Evolutionary conservation across 371 early-diverging fungal species (phyloP).

Genomic region (Smittium culicis): DNA sequence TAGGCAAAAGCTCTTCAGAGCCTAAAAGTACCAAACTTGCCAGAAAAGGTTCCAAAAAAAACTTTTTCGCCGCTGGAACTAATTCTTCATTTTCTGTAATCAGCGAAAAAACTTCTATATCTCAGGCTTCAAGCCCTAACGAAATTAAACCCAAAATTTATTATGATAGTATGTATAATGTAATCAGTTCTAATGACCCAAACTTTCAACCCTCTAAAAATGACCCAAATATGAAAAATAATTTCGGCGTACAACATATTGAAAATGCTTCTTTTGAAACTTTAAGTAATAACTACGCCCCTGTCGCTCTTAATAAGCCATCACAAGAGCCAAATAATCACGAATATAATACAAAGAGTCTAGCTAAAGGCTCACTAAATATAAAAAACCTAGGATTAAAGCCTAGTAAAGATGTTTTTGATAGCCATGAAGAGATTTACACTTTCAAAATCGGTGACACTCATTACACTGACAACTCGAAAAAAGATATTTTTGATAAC

Average conservation of each 20-base stretch:
- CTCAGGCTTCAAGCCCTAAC: background rate
- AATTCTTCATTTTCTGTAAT: background rate
- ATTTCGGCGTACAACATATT: background rate
- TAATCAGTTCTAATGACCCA: too few species aligned
- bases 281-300: too few species aligned
- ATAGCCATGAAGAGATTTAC: background rate
- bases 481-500: background rate
- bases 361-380: too few species aligned
- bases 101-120: background rate
- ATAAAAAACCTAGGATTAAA: too few species aligned
- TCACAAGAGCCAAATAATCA: too few species aligned
- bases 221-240: background rate
- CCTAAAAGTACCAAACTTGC: background rate
- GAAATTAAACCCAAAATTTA: background rate
- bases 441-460: background rate
- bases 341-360: too few species aligned
- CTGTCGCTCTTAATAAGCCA: too few species aligned
- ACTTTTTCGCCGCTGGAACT: background rate
- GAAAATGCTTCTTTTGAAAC: background rate
- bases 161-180: background rate
- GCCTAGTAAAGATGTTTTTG: background rate
- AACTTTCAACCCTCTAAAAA: too few species aligned
- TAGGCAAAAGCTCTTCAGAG: background rate
- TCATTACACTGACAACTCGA: background rate
- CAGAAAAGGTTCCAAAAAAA: background rate